Base-by-base conservation (phyloP, 768 basidiomycete species). In the Candolleomyces efflorescens region DNA sequence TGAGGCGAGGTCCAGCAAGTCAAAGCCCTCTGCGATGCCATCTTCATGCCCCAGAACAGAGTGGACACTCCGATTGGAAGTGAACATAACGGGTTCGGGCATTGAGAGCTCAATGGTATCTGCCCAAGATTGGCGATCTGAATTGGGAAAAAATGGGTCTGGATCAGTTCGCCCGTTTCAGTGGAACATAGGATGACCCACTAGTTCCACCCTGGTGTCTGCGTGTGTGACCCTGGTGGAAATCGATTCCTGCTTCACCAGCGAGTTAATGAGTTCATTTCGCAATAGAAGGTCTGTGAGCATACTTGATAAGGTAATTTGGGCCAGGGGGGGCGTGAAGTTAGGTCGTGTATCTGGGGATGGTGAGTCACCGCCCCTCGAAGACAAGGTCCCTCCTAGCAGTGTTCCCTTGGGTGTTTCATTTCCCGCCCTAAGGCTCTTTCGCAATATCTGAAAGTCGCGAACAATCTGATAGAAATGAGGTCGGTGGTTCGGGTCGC, bases 401-500 rank as follows among this genome's bases (percentile, higher is more conserved):
- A 48, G 47, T 15, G 37, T 15, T 10, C 39, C 23, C 20, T 49
- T 44, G 44, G 66, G 64, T 3, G 67, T 64, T 27, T 67, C 64
- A 1, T 60, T 58, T 10, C 68, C 68, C 22, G 62, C 56, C 3
- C 71, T 74, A 20, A 65, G 68, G 13, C 57, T 67, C 45, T 32
- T 65, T 47, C 80, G 75, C 32, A 85, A 63, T 27, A 65, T 69
- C 63, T 78, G 75, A 54, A 89, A 62, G 12, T 75, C 76, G 5
- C 65, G 60, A 2, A 79, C 78, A 24, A 88, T 72, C 24, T 71
- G 63, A 17, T 73, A 67, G 64, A 90, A 91, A 0, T 75, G 59
- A 3, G 84, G 82, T 0, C 89, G 78, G n/a, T 63, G 58, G 5
- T 65, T 62, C 1, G 86, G 82, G 52, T 82, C 75, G 2, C 70